These are phyloP conservation scores for Hygrocybe coccinea DNA, from an alignment of 768 basidiomycete species.

Conservation along the genomic window DNA sequence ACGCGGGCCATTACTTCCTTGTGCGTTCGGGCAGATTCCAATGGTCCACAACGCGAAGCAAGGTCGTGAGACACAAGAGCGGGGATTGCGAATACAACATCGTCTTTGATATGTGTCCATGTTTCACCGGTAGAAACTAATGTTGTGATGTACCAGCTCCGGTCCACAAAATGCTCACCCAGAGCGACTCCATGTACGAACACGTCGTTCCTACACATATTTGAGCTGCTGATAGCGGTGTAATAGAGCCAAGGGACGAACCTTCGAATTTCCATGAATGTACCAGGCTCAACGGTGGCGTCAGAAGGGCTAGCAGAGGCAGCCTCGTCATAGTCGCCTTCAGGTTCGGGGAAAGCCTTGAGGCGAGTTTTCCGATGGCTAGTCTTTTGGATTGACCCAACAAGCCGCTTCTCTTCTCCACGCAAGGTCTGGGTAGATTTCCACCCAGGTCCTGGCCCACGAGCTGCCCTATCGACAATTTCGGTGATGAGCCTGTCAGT, in stretches of 20 bases:
- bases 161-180: constrained; percentile 22
- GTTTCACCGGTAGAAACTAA: constrained; percentile 50
- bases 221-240: background rate
- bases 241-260: constrained; percentile 19
- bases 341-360: background rate
- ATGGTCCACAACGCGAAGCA: constrained; percentile 44
- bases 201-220: constrained; percentile 28
- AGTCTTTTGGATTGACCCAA: constrained; percentile 15
- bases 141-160: constrained; percentile 11
- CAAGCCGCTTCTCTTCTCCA: constrained; percentile 38
- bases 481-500: constrained; percentile 21
- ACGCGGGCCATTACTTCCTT: constrained; percentile 56
- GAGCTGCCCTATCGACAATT: constrained; percentile 32
- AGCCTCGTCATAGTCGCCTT: constrained; percentile 15
- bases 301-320: constrained; percentile 9
- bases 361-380: background rate
- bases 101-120: constrained; percentile 43
- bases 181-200: constrained; percentile 34
- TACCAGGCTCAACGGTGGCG: constrained; percentile 33
- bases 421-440: constrained; percentile 31
- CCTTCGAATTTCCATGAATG: constrained; percentile 53
- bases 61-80: constrained; percentile 46
- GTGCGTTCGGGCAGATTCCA: constrained; percentile 23
- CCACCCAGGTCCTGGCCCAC: constrained; percentile 31
- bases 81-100: constrained; percentile 60